Conservation (phyloP, 2,329 filamentous ascomycete species). For the Fusarium marasasianum region DNA sequence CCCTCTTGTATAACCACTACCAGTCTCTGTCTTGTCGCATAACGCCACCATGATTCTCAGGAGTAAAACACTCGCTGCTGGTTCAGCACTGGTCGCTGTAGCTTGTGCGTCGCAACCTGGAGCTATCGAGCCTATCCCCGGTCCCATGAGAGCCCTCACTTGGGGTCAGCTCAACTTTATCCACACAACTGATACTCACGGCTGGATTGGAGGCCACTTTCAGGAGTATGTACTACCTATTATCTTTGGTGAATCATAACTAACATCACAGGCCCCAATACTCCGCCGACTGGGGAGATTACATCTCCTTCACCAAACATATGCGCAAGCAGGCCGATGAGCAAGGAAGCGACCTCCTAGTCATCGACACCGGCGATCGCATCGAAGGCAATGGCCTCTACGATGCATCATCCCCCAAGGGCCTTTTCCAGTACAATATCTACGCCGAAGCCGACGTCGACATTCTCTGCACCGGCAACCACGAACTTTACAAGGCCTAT, state of each 20-base stretch:
- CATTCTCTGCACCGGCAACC: constrained; percentile 87
- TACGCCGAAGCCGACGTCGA: constrained; percentile 85
- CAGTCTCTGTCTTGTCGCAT: not conserved
- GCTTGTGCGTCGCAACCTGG: constrained; percentile 74
- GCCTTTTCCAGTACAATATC: constrained; percentile 88
- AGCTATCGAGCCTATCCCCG: constrained; percentile 79
- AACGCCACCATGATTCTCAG: constrained; percentile 40
- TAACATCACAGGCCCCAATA: constrained; percentile 75
- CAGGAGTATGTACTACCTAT: constrained; percentile 71
- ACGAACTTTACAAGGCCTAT: constrained; percentile 88
- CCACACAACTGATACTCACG: constrained; percentile 96
- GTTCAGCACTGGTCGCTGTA: constrained; percentile 48
- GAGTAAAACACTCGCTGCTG: constrained; percentile 35
- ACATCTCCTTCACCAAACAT: constrained; percentile 89
- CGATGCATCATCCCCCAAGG: constrained; percentile 87
- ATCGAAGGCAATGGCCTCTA: constrained; percentile 96
- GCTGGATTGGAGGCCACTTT: constrained; percentile 93
- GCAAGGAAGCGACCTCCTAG: constrained; percentile 82
- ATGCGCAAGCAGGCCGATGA: constrained; percentile 82
- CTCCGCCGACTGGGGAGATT: constrained; percentile 97
- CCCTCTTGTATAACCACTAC: not conserved
- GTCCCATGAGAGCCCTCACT: constrained; percentile 82
- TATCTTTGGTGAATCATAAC: not conserved
- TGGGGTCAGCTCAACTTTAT: constrained; percentile 98
- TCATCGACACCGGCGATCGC: constrained; percentile 94